Percentiles rank a stretch among this genome's conserved stretches.
Evolutionary conservation across 306 rosid genomes (phyloP).

Genomic region (Vigna hirtella): DNA sequence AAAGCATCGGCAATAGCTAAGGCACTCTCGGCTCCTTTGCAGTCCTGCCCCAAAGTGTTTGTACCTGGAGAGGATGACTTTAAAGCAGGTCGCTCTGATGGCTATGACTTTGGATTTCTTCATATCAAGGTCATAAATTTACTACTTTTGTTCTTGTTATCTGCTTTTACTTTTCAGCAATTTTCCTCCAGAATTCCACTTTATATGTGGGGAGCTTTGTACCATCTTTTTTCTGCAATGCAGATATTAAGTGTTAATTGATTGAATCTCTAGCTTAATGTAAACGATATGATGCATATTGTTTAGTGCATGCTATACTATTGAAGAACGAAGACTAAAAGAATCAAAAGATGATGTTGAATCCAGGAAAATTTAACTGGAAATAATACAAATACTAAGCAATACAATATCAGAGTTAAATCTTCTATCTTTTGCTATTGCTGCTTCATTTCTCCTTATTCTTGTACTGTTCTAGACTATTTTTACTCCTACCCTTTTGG

Average conservation of each 20-base stretch:
- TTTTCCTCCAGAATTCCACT: constrained; percentile 13
- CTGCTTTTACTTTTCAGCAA: constrained; percentile 28
- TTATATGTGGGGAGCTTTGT: constrained; percentile 17
- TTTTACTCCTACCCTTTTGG: constrained; percentile 1
- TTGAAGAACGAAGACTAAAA: constrained; percentile 29
- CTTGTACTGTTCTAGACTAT: constrained; percentile 4
- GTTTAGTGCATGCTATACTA: constrained; percentile 21
- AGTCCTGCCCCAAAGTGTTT: constrained; percentile 72
- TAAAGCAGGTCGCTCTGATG: constrained; percentile 83
- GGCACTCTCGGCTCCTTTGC: constrained; percentile 86
- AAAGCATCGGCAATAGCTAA: constrained; percentile 87
- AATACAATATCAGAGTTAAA: not conserved
- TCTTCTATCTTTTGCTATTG: constrained; percentile 13
- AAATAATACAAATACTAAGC: not conserved
- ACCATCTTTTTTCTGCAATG: not conserved
- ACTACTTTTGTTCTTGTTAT: constrained; percentile 21
- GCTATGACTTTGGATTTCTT: constrained; percentile 97
- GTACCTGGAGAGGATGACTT: constrained; percentile 91
- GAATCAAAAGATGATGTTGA: not conserved
- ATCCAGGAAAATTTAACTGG: constrained; percentile 10
- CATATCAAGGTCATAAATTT: constrained; percentile 77
- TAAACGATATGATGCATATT: constrained; percentile 24
- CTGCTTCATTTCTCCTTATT: constrained; percentile 10
- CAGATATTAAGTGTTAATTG: not conserved
- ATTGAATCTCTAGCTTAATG: not conserved